A percentile compares a stretch with the other conserved stretches of the same genome.
These are phyloP conservation scores for Aspergillus quadrilineatus DNA, from an alignment of 2,329 filamentous ascomycete species.

Conservation along the genomic window DNA sequence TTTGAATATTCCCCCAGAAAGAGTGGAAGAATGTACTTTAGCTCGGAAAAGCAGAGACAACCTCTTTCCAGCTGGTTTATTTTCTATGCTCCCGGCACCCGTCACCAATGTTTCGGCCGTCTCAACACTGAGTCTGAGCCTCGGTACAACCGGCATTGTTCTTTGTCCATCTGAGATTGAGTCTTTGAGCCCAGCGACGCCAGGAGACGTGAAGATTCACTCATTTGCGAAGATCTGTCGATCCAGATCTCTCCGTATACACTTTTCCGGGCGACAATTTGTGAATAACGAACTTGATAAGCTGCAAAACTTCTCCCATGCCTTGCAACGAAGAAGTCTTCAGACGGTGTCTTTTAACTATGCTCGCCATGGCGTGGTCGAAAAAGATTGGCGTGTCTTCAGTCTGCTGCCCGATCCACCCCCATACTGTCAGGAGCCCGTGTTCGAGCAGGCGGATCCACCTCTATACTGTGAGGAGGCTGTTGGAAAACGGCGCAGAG, in stretches of 20 bases:
- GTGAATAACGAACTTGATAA: slow-evolving; percentile 16
- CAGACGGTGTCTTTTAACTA: slow-evolving; percentile 15
- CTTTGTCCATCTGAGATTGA: slow-evolving; percentile 17
- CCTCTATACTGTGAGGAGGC: slow-evolving; percentile 16
- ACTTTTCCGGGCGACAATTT: slow-evolving; percentile 21
- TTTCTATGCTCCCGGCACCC: slow-evolving; percentile 15
- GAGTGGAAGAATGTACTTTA: slow-evolving; percentile 17
- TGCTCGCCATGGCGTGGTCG: slow-evolving; percentile 16
- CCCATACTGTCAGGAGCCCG: slow-evolving; percentile 15
- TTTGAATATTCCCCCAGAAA: slow-evolving; percentile 19
- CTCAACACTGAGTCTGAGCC: slow-evolving; percentile 19
- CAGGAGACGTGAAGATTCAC: slow-evolving; percentile 12
- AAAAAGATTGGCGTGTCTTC: slow-evolving; percentile 20
- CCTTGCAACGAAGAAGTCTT: slow-evolving; percentile 16
- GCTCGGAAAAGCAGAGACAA: slow-evolving; percentile 15
- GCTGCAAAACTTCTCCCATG: slow-evolving; percentile 16
- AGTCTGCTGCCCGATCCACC: slow-evolving; percentile 18
- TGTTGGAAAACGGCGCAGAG: slow-evolving; percentile 21
- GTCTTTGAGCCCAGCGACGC: slow-evolving; percentile 13
- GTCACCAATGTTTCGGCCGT: slow-evolving; percentile 19
- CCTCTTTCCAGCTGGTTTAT: slow-evolving; percentile 16
- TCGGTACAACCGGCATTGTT: slow-evolving; percentile 16
- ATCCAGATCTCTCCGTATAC: slow-evolving; percentile 19
- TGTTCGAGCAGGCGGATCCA: slow-evolving; percentile 15
- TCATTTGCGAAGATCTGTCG: slow-evolving; percentile 21